These are phyloP conservation scores for Fusarium ramigenum DNA, from an alignment of 2,329 filamentous ascomycete genomes.

Conservation along the genomic window DNA sequence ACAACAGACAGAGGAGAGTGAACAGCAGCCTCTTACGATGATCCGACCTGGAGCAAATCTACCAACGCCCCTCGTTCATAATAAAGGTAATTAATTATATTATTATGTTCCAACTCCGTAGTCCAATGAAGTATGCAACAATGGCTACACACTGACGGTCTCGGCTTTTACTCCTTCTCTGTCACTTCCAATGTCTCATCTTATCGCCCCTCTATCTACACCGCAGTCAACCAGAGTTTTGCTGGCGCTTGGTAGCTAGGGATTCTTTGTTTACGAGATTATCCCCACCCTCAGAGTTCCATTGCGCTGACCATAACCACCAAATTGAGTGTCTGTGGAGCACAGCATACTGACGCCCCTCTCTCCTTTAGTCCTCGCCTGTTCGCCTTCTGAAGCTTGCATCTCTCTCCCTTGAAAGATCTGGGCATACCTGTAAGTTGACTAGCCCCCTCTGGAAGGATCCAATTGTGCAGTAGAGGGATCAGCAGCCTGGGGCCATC, in stretches of 20 bases:
- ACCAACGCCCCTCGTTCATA: neutral
- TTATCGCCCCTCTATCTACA: slow-evolving; percentile 11
- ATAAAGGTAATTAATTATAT: neutral
- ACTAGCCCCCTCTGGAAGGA: slow-evolving; percentile 23
- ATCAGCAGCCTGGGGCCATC: slow-evolving; percentile 22
- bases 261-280: slow-evolving; percentile 20
- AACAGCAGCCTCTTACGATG: neutral
- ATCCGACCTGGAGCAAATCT: neutral
- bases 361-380: neutral
- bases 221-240: slow-evolving; percentile 9
- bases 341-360: slow-evolving; percentile 10
- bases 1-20: neutral
- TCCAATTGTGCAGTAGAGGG: slow-evolving; percentile 7
- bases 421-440: slow-evolving; percentile 7
- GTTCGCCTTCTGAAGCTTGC: slow-evolving; percentile 5
- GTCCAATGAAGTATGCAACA: slow-evolving; percentile 2
- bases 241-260: neutral
- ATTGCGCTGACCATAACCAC: slow-evolving; percentile 33
- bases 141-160: slow-evolving; percentile 13
- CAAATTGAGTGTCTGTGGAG: slow-evolving; percentile 22
- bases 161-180: slow-evolving; percentile 11
- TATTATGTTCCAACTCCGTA: neutral
- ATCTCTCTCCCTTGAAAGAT: slow-evolving; percentile 23
- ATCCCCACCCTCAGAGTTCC: slow-evolving; percentile 31
- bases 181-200: slow-evolving; percentile 19